These are phyloP conservation scores for Cyclanthera cordifolia DNA, from an alignment of 306 rosid species.

Conservation along the genomic window DNA sequence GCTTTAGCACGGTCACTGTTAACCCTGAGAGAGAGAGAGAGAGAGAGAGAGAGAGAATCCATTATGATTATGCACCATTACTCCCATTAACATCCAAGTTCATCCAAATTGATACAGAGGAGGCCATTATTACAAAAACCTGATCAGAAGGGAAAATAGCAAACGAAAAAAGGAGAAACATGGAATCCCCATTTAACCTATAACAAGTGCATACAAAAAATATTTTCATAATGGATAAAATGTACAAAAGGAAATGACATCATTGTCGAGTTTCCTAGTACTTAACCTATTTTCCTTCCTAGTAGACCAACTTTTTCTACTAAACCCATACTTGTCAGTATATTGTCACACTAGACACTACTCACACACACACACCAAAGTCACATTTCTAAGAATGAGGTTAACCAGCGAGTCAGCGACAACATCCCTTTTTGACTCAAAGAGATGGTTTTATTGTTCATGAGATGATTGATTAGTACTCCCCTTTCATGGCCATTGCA, in stretches of 20 bases:
- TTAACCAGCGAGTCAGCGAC: not conserved
- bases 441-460: not conserved
- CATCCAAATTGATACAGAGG: not conserved
- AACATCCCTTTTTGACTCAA: not conserved
- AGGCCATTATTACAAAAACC: not conserved
- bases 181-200: not conserved
- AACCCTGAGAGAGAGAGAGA: slow-evolving; percentile 22
- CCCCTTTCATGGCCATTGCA: not conserved
- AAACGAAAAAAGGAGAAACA: not conserved
- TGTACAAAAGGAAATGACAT: not conserved
- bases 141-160: not conserved
- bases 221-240: not conserved
- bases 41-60: slow-evolving; percentile 5
- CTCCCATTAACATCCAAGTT: not conserved
- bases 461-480: not conserved
- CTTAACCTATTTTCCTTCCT: not conserved
- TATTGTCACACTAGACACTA: not conserved
- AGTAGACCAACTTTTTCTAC: not conserved
- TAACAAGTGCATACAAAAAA: not conserved
- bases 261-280: not conserved
- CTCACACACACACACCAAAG: not conserved
- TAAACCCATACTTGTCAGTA: not conserved
- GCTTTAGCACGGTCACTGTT: slow-evolving; percentile 62
- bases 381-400: not conserved
- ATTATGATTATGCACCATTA: not conserved